Evolutionary conservation across 805 yeast genomes (phyloP), one percentile per base, ranked within the genome.

Genomic region (Cyberlindnera veronae): DNA sequence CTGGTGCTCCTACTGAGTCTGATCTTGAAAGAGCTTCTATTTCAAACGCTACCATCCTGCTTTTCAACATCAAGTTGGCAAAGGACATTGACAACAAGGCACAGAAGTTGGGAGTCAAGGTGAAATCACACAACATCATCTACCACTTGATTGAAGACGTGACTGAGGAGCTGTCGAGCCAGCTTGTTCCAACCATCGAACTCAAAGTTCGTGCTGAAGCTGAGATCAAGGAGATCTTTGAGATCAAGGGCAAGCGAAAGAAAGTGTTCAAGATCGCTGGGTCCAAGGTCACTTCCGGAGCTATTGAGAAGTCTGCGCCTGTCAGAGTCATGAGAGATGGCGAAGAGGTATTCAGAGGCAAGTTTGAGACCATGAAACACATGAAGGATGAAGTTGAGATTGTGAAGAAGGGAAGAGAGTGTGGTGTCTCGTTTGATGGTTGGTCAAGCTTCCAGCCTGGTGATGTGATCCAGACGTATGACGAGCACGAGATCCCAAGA

Each of bases 131-230:
- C 58, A 85, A 81, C 44, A 85, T 93, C 36, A 93, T 93, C 45
- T 93, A 93, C 61, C 83, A 88, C 52, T 70, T 93, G 45, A 79
- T 93, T 37, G 96, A 91, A 51, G 85, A 82, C 32, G 95, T 93
- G 4, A 77, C 89, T 1, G 74, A 71, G 5, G 76, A 71, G 8
- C 67, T 91, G 34, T 74, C 84, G 1, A 59, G 71, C 2, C 67
- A 73, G 38, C 65, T 93, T 48, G 72, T 77, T 33, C 89, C 95
- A 3, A 74, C 72, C 5, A 74, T 73, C 43, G 90, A 87, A 45
- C 69, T 74, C 22, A 84, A 81, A 55, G 76, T 77, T 2, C 49
- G 76, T 18, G 83, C 90, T 1, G 84, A 79, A 40, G 83, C 81
- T 0, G 79, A 76, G 7, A 67, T 93, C 31, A 79, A 80, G 49